Evolutionary conservation across 495 filamentous ascomycete species (phyloP).

Genomic region (Terfezia claveryi): DNA sequence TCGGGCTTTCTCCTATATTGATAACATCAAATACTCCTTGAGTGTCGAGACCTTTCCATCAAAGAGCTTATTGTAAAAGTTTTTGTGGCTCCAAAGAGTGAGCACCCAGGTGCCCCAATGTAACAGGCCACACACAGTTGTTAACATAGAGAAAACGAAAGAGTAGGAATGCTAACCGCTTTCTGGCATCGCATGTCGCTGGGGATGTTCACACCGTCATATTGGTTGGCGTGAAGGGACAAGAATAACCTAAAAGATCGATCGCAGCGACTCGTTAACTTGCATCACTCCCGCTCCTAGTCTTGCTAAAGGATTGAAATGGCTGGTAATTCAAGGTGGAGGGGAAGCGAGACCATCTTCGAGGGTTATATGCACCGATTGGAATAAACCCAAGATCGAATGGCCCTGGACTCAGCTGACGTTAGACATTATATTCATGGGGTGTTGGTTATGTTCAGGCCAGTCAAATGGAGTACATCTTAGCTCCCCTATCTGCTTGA

Average conservation of each 20-base stretch:
- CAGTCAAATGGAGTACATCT: slow-evolving; percentile 16
- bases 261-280: too few species aligned
- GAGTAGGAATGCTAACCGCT: slow-evolving; percentile 26
- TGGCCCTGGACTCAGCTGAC: slow-evolving; percentile 28
- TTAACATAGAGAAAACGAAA: too few species aligned
- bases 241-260: slow-evolving; percentile 5
- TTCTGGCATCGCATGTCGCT: slow-evolving; percentile 59
- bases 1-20: slow-evolving; percentile 66
- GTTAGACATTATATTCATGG: too few species aligned
- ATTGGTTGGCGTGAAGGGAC: slow-evolving; percentile 65
- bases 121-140: slow-evolving; percentile 25
- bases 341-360: slow-evolving; percentile 20
- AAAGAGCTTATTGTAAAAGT: slow-evolving; percentile 55
- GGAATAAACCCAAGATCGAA: slow-evolving; percentile 91
- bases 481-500: slow-evolving; percentile 60
- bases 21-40: slow-evolving; percentile 71
- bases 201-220: slow-evolving; percentile 79
- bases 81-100: slow-evolving; percentile 65
- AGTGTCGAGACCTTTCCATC: slow-evolving; percentile 42
- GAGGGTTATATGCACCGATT: slow-evolving; percentile 76
- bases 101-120: slow-evolving; percentile 91
- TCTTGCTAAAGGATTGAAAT: too few species aligned
- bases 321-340: too few species aligned
- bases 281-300: too few species aligned
- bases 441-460: too few species aligned